Evolutionary conservation across 1,284 basidiomycete genomes (phyloP), one percentile per base, ranked within the genome.

Genomic region (Fistulinella staudtii): DNA sequence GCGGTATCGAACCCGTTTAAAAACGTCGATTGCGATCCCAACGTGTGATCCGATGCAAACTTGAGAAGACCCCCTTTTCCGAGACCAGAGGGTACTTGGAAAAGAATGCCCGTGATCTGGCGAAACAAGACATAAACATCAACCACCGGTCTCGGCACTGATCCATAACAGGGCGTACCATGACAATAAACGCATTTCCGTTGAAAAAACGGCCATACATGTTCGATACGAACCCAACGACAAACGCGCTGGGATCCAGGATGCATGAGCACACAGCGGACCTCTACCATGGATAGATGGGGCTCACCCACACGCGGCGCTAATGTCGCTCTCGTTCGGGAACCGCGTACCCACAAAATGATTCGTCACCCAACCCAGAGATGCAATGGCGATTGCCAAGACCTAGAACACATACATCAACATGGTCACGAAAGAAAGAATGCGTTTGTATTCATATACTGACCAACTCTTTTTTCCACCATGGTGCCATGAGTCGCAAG

Each of bases 51-150:
- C 37, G 75, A 74, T 5, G 79, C 85, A 59, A 88, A 90, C 51
- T 79, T 80, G 53, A 93, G 74, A n/a, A 94, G 75, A 29, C 91
- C 89, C 21, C 87, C 86, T 45, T 82, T 88, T 7, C 84, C 82
- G n/a, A 93, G 74, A 42, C 90, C 92, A 10, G 86, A 88, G 0
- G 90, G 92, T 1, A 94, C 76, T 68, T 94, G 91, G 67, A 93
- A 89, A 14, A 93, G 71, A 45, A 93, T 89, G 37, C 89, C 88
- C 0, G 83, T 86, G 49, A 86, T 81, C 80, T 83, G 17, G 30
- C 14, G 5, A 14, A 8, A 21, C 21, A 29, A 4, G 8, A 11
- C 21, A 23, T 17, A n/a, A n/a, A n/a, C n/a, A n/a, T n/a, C n/a
- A n/a, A 33, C 39, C 36, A 15, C 4, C 1, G 20, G 10, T 7